Base-by-base conservation (phyloP, 73 alveolate species). In the Paramecium octaurelia region DNA sequence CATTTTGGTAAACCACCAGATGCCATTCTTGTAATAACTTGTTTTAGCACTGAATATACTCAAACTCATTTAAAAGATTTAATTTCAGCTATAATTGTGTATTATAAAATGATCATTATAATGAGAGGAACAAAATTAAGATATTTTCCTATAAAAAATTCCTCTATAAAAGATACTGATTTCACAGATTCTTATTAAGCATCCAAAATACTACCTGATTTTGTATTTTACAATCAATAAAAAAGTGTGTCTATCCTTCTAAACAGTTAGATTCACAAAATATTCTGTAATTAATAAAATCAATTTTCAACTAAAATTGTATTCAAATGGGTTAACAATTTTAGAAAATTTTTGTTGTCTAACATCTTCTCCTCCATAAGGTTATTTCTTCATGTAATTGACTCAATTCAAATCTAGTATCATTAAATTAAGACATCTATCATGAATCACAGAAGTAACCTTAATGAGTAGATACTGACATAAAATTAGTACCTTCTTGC, bases 1-100 rank as follows among this genome's bases (percentile, higher is more conserved):
- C 86, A 89, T 89, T 29, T 73, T 89, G 20, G 94, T 89, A 48
- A 71, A 89, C 94, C 94, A 89, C 94, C 94, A 89, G 35, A 89
- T 69, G 57, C 94, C 94, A 71, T 89, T 89, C 60, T 89, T 89
- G 29, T 89, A 83, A 58, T 83, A 71, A 43, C 76, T 44, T 31
- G 58, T 54, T 43, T 89, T 89, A 9, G 88, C 92, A 69, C 84
- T 43, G 75, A 89, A 89, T 23, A 89, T 71, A 43, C 75, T 80
- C 14, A 80, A 46, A 80, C 91, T 80, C 91, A 80, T 80, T 73
- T 73, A 36, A 73, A 73, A 64, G 84, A 64, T 64, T 64, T 64
- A 64, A 64, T 64, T 64, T 64, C 14, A 34, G 50, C 84, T 23
- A 23, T 64, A 31, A 64, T 31, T 64, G 8, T 31, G 50, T 64